Percentiles rank a stretch among this genome's conserved stretches.
These are phyloP conservation scores for Raphanus sativus DNA, from an alignment of 345 rosid genomes.

Conservation along the genomic window DNA sequence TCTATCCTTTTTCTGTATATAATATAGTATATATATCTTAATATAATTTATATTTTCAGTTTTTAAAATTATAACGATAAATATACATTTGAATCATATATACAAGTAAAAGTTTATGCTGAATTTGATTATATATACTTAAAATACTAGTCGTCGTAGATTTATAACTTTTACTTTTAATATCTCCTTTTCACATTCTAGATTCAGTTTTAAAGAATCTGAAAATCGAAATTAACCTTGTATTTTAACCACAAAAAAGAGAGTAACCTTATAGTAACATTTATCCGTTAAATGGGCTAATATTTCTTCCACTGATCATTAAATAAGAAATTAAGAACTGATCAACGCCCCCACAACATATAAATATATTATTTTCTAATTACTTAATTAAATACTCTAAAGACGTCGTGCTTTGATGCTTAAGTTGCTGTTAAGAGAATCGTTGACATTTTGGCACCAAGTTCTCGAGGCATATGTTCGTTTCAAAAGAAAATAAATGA, in stretches of 20 bases:
- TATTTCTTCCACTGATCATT: not conserved
- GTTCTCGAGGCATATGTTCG: constrained; percentile 38
- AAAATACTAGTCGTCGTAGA: not conserved
- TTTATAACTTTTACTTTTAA: not conserved
- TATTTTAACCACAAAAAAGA: too few relatives aligned
- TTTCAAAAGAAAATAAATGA: constrained; percentile 24
- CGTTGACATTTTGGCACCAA: constrained; percentile 41
- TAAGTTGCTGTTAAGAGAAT: constrained; percentile 23
- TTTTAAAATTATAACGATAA: too few relatives aligned
- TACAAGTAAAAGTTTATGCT: too few relatives aligned
- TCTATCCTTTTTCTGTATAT: too few relatives aligned
- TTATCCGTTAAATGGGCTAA: not conserved
- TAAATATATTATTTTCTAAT: not conserved
- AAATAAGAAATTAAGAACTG: constrained; percentile 9
- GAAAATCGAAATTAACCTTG: not conserved
- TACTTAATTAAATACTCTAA: constrained; percentile 16
- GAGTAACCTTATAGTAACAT: too few relatives aligned
- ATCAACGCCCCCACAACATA: not conserved
- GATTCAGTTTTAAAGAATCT: not conserved
- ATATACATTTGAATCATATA: too few relatives aligned
- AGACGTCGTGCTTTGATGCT: constrained; percentile 33
- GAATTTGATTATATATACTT: too few relatives aligned
- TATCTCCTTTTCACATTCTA: not conserved
- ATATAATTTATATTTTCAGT: too few relatives aligned
- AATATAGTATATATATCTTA: too few relatives aligned